Evolutionary conservation across 768 basidiomycete species (phyloP), one percentile per base, ranked within the genome.

Genomic region (Mycena filopes): DNA sequence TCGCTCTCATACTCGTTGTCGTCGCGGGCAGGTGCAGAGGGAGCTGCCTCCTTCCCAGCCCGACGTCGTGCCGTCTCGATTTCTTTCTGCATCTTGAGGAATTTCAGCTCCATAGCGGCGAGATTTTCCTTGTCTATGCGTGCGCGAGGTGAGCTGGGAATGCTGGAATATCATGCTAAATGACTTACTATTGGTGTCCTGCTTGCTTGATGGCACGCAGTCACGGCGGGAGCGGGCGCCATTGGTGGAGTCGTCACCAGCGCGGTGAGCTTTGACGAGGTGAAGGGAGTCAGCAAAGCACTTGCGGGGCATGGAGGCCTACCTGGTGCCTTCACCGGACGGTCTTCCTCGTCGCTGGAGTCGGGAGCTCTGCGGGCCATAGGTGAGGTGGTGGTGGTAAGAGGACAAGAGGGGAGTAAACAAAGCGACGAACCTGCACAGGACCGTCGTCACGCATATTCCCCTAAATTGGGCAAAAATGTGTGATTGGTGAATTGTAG

Each of bases 71-170:
- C 13, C 26, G 41, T 42, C 21, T 26, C 18, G 21, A 26, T 18
- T 13, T 3, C 26, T 40, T 42, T 18, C 23, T 33, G 10, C 13
- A 23, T 3, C 11, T 55, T 55, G 23, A 7, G 3, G 25, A 7
- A 13, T 40, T 26, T 55, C 40, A 2, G 2, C 53, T 55, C 21
- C 12, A 40, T 15, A 2, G 25, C 23, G 38, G 13, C 40, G 1
- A 55, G 12, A 25, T 55, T 55, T n/a, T 55, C 53, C 23, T 55
- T 55, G 9, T 55, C 53, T 55, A n/a, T 6, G 15, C 16, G 28
- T 6, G 15, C 16, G 23, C 4, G 21, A 25, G 20, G 23, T 25
- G 13, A 13, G 20, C 38, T 1, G 2, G 25, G 25, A 20, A 12
- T 5, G 20, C 38, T 1, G 2, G 25, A 21, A 20, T 1, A 40